A percentile compares a stretch with the other conserved stretches of the same genome.
These are phyloP conservation scores for Myriosclerotinia scirpicola DNA, from an alignment of 2,329 filamentous ascomycete genomes.

Conservation along the genomic window DNA sequence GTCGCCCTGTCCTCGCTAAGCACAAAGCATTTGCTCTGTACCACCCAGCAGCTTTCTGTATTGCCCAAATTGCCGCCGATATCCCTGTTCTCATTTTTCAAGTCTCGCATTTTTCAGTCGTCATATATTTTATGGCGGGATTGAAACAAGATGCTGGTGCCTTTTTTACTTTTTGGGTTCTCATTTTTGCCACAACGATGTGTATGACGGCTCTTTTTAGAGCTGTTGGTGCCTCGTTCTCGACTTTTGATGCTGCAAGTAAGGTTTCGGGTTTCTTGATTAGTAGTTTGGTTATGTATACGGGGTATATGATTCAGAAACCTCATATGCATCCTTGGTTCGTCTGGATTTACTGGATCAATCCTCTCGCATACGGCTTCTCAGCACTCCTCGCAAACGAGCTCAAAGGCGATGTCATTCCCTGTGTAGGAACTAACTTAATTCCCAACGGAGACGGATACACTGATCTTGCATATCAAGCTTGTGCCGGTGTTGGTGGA, in stretches of 20 bases:
- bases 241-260: constrained; percentile 58
- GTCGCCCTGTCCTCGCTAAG: constrained; percentile 59
- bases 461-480: constrained; percentile 45
- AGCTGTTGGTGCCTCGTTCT: constrained; percentile 61
- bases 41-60: constrained; percentile 58
- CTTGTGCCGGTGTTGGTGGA: constrained; percentile 60
- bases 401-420: constrained; percentile 58
- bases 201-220: constrained; percentile 45
- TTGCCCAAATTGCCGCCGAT: constrained; percentile 55
- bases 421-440: constrained; percentile 51
- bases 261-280: constrained; percentile 55
- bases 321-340: constrained; percentile 65
- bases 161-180: constrained; percentile 63
- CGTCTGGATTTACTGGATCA: constrained; percentile 63
- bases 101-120: constrained; percentile 55
- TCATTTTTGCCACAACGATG: constrained; percentile 50
- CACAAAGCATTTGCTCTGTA: constrained; percentile 58
- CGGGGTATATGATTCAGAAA: constrained; percentile 62
- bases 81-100: constrained; percentile 59
- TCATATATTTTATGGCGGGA: constrained; percentile 64
- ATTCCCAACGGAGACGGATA: constrained; percentile 54
- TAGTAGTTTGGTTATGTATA: constrained; percentile 58
- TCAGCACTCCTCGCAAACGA: constrained; percentile 70
- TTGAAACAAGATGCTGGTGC: constrained; percentile 50
- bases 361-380: constrained; percentile 69